Evolutionary conservation across 2,329 filamentous ascomycete species (phyloP).

Genomic region (Ophiostoma sp.): DNA sequence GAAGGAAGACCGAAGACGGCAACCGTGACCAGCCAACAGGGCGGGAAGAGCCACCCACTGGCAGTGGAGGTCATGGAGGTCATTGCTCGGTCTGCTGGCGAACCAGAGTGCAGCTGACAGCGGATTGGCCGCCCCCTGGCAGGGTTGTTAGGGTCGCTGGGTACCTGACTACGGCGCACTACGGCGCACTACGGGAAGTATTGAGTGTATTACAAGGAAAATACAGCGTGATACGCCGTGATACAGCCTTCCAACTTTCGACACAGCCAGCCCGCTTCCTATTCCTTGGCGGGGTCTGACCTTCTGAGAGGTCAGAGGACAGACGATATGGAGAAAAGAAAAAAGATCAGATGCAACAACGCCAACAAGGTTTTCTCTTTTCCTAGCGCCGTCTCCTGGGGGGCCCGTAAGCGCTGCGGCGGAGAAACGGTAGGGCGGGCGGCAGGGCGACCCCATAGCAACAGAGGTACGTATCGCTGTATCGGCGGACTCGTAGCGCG

Average conservation of each 20-base stretch:
- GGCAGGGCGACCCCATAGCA: slow-evolving; percentile 27
- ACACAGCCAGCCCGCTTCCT: background rate
- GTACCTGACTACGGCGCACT: slow-evolving; percentile 6
- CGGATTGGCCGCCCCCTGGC: background rate
- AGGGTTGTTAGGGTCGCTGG: background rate
- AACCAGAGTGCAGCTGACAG: slow-evolving; percentile 12
- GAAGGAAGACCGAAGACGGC: background rate
- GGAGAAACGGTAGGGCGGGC: slow-evolving; percentile 20
- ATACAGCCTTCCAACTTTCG: background rate
- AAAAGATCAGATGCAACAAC: background rate
- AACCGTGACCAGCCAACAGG: background rate
- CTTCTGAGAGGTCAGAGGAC: slow-evolving; percentile 1
- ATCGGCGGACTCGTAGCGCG: too few species aligned
- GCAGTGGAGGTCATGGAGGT: background rate
- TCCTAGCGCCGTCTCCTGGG: background rate
- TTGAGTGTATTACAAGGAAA: background rate
- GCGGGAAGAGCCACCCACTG: slow-evolving; percentile 15
- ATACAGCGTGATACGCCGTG: background rate
- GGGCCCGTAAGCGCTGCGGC: slow-evolving; percentile 22
- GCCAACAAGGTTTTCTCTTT: background rate
- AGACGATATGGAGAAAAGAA: background rate
- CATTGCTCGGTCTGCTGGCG: background rate
- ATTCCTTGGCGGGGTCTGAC: slow-evolving; percentile 3
- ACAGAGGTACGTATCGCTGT: slow-evolving; percentile 15
- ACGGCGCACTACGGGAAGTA: background rate